These are phyloP conservation scores for Solioccasus polychromus DNA, from an alignment of 768 basidiomycete species.

Conservation along the genomic window DNA sequence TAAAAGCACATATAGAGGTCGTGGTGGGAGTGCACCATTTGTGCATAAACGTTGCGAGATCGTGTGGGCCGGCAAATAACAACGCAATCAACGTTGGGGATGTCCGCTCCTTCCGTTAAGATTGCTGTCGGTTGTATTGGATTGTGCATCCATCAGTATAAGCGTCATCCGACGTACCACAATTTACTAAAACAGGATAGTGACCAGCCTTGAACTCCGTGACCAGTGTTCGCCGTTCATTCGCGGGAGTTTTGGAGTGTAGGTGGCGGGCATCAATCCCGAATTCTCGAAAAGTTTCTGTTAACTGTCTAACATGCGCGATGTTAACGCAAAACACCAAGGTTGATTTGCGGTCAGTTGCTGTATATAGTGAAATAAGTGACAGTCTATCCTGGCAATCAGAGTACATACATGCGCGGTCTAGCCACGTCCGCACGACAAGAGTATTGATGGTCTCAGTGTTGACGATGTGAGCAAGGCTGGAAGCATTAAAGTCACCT, in stretches of 20 bases:
- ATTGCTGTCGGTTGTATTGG: slow-evolving; percentile 47
- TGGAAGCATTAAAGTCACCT: slow-evolving; percentile 80
- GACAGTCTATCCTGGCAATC: neutral
- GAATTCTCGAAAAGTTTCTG: slow-evolving; percentile 63
- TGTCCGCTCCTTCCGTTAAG: slow-evolving; percentile 91
- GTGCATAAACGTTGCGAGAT: slow-evolving; percentile 84
- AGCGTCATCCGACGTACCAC: slow-evolving; percentile 49
- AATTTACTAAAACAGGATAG: slow-evolving; percentile 89
- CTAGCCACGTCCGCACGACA: slow-evolving; percentile 81
- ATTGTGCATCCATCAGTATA: too few species aligned
- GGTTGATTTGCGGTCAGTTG: slow-evolving; percentile 75
- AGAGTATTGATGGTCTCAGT: slow-evolving; percentile 73
- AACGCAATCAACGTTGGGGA: slow-evolving; percentile 92
- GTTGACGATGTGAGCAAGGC: slow-evolving; percentile 81
- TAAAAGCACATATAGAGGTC: neutral
- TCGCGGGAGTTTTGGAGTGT: slow-evolving; percentile 61
- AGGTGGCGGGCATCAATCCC: slow-evolving; percentile 87
- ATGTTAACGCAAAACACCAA: slow-evolving; percentile 90
- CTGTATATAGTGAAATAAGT: neutral
- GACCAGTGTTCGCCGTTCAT: slow-evolving; percentile 64
- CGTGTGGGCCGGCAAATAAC: slow-evolving; percentile 85
- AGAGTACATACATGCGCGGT: slow-evolving; percentile 64
- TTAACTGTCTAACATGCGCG: slow-evolving; percentile 73
- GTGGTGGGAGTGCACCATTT: slow-evolving; percentile 63
- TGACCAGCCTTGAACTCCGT: slow-evolving; percentile 63